Base-by-base conservation (phyloP, 2,329 filamentous ascomycete genomes). In the Tolypocladium ovalisporum region DNA sequence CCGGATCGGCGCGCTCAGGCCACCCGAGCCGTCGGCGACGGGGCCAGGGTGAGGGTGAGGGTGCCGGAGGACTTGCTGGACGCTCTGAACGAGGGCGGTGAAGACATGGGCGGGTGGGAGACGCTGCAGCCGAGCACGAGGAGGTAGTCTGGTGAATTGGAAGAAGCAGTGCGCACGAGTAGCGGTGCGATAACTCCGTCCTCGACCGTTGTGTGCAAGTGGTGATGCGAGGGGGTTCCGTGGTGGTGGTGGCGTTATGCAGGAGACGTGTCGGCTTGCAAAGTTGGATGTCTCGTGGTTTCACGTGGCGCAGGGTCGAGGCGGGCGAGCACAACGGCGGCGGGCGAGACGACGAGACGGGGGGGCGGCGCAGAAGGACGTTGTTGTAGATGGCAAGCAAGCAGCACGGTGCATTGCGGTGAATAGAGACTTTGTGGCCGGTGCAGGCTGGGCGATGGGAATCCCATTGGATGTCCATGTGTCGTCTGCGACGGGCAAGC, bases 81-180 rank as follows among this genome's bases (percentile, higher is more conserved):
- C 60, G 72, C 80, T 52, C 65, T 81, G 36, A 75, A 74, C 49
- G 79, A 81, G 51, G 73, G 70, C 24, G 68, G 64, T n/a, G 70
- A 70, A 39, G 77, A 76, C 40, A 71, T 82, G 68, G 76, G 76
- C 15, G 74, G 77, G 27, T 84, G 80, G 80, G 79, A 83, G 64
- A 78, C 80, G 5, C 63, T 84, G 64, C 80, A 80, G 65, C 81
- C 81, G 32, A 74, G 66, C 56, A 58, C 47, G 39, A 32, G 54
- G 52, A 52, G 40, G 17, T 57, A 51, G 47, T 15, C 13, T 36
- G 52, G 3, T 10, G n/a, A n/a, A n/a, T n/a, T n/a, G n/a, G n/a
- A n/a, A n/a, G n/a, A n/a, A n/a, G n/a, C n/a, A n/a, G n/a, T n/a
- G n/a, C n/a, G n/a, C n/a, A n/a, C n/a, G n/a, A 12, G 22, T 2